A percentile compares a stretch with the other conserved stretches of the same genome.
Conservation (phyloP, 805 yeast species). For the Debaryomyces maramus region DNA sequence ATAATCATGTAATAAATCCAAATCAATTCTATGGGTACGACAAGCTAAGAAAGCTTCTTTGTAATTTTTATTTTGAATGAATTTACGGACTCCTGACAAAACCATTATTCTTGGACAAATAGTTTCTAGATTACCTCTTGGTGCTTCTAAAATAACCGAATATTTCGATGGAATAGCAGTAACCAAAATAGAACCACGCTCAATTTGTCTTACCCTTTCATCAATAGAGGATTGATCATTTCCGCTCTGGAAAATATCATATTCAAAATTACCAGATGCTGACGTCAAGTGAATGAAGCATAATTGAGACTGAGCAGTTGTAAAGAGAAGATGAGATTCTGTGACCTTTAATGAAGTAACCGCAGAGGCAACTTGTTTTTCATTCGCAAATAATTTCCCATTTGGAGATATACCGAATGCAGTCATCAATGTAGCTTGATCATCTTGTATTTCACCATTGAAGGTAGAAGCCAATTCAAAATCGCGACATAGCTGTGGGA, state of each 20-base stretch:
- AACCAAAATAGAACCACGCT: conserved; percentile 86
- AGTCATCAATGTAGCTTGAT: conserved; percentile 17
- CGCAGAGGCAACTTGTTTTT: conserved; percentile 59
- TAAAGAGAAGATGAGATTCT: conserved; percentile 70
- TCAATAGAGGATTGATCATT: conserved; percentile 42
- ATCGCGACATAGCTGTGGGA: conserved; percentile 71
- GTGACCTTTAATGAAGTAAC: conserved; percentile 81
- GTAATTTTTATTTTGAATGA: conserved; percentile 59
- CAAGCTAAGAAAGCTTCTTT: conserved; percentile 78
- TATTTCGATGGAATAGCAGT: conserved; percentile 79
- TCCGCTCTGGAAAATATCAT: conserved; percentile 30
- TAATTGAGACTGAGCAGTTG: conserved; percentile 84
- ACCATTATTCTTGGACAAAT: conserved; percentile 93
- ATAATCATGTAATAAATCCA: conserved; percentile 88
- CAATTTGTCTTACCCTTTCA: conserved; percentile 86
- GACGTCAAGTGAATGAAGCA: conserved; percentile 73
- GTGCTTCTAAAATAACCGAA: conserved; percentile 86
- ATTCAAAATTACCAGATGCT: conserved; percentile 31
- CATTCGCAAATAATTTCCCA: conserved; percentile 73
- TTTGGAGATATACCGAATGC: conserved; percentile 74
- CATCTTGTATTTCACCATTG: conserved; percentile 17
- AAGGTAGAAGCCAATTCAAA: conserved; percentile 43
- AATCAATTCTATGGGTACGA: conserved; percentile 86
- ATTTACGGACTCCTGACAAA: conserved; percentile 72
- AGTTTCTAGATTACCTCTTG: conserved; percentile 94